Base-by-base conservation (phyloP, 2,329 filamentous ascomycete genomes). In the Akanthomyces lecanii region DNA sequence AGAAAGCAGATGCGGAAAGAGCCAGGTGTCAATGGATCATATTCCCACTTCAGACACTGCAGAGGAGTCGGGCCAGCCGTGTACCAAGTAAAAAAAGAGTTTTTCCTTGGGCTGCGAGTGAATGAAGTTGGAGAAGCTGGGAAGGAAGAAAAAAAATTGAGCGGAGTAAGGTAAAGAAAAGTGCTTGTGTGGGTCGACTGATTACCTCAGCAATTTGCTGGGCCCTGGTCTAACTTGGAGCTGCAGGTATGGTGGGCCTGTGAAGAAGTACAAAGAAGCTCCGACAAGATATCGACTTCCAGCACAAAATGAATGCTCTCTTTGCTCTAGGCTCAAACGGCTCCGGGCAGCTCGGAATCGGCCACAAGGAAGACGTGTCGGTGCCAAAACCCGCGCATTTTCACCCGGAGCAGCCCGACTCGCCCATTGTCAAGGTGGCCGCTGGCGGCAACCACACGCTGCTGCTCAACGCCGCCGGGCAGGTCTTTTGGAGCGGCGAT, bases 381-480 rank as follows among this genome's bases (percentile, higher is more conserved):
- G 78, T 84, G 0, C 88, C 89, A 1, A 85, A 87, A 66, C 79
- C 77, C 65, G 86, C 85, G 66, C 68, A 82, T n/a, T 89, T 91
- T 72, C 71, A 78, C 6, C 73, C 77, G 2, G 71, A 74, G 16
- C 69, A 71, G 56, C 71, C 75, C 42, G 67, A 70, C 33, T 72
- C 77, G 16, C 70, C 73, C 30, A 72, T 81, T 62, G 67, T 71
- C 58, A 73, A 72, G 48, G 73, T 82, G 11, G 77, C 77, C 23
- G 80, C 91, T 8, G 94, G 94, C 4, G 93, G 93, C 1, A 97
- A 97, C 71, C 94, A 97, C 74, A 96, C 92, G 0, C 76, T 97
- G 4, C 73, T 96, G 11, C 78, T 92, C 12, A 85, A 83, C n/a
- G 71, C 78, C 4, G 72, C 79, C 30, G 88, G 88, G 0, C 68